A percentile compares a stretch with the other conserved stretches of the same genome.
Conservation (phyloP, 495 filamentous ascomycete genomes). For the Terfezia boudieri region DNA sequence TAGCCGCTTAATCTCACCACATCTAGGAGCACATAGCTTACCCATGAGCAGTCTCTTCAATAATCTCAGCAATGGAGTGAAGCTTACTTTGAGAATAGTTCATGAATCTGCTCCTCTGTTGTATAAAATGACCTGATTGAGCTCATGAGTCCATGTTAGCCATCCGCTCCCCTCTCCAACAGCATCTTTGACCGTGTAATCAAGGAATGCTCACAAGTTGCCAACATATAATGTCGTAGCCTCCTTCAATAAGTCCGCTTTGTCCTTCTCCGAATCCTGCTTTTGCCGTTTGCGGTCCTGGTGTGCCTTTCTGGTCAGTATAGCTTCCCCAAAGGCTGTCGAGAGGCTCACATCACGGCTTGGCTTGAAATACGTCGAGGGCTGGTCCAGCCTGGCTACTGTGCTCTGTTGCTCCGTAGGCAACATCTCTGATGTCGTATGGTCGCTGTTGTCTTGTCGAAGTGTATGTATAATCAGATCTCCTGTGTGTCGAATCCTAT, state of each 20-base stretch:
- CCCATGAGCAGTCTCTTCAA: neutral
- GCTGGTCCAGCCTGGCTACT: conserved; percentile 49
- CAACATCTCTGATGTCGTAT: neutral
- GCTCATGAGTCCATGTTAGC: neutral
- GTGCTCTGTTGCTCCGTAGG: conserved; percentile 24
- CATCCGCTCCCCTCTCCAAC: neutral
- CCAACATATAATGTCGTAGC: conserved; percentile 94
- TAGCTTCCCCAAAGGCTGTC: neutral
- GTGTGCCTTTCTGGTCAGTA: conserved; percentile 6
- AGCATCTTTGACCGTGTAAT: neutral
- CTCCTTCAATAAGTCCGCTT: conserved; percentile 52
- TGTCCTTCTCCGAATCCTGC: conserved; percentile 9
- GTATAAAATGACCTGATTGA: conserved; percentile 82
- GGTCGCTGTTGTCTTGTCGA: neutral
- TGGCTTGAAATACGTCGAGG: conserved; percentile 39
- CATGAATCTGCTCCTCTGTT: conserved; percentile 96
- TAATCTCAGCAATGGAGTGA: neutral
- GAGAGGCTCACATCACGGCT: neutral
- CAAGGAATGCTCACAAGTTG: conserved; percentile 47
- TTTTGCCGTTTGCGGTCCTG: neutral
- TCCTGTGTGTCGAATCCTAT: too few species aligned
- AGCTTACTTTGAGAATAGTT: conserved; percentile 60
- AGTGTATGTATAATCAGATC: too few species aligned
- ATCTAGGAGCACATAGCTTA: conserved; percentile 15
- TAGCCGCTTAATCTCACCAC: conserved; percentile 88